Evolutionary conservation across 176 grass and related monocot species (phyloP), one percentile per base, ranked within the genome.

Genomic region (Melocanna baccifera): DNA sequence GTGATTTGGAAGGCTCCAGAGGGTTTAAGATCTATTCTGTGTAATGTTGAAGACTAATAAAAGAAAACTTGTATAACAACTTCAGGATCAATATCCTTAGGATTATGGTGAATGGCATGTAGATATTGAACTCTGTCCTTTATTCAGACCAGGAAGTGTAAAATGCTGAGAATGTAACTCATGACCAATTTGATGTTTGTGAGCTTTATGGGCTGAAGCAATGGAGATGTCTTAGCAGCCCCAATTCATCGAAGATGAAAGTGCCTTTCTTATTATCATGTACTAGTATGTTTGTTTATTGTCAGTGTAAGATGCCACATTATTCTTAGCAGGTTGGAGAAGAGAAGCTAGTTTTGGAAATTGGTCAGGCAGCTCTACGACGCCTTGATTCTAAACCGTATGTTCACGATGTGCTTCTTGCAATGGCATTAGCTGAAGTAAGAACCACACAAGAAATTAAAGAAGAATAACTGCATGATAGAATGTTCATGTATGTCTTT

Each of bases 391-490:
- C 91, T 69, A 99, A 96, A 83, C 89, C 81, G 22, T 96, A 96
- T 86, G 83, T 46, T 87, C 93, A 99, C 9, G 91, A 99, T 73
- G 81, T 99, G 80, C 81, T 96, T 88, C 86, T 96, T 65, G 89
- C 93, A 22, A 99, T 99, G 96, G 93, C 96, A 65, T 77, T 99
- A 84, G 84, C 96, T 68, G 96, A 99, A 92, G 96, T 98, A 95
- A 91, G 88, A 84, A 83, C 14, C 2, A 2, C 45, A 61, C 40
- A 67, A 28, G 67, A 45, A 20, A 11, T 22, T 67, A 32, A 81
- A 55, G 30, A 58, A 88, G 26, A 41, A 52, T 32, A 50, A 6
- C 50, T 42, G 22, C 37, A 87, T 62, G 10, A 43, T 55, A 18
- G 25, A 83, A 29, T 79, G 23, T 67, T 29, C 39, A 51, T 46